phyloP scores from a whole-genome alignment of 2,329 filamentous ascomycete species.

The Myriosclerotinia curreyana region DNA sequence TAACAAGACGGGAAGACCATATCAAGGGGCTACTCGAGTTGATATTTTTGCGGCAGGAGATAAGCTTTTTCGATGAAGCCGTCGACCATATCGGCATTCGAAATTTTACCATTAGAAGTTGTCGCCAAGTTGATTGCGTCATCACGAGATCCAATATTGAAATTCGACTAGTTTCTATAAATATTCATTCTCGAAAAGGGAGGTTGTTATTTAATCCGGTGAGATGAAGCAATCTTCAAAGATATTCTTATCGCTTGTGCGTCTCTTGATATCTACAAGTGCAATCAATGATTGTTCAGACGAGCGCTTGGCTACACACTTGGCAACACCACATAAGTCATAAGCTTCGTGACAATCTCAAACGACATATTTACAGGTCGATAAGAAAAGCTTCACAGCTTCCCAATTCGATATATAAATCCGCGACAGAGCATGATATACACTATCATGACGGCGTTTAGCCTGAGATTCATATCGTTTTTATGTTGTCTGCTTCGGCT shows the following conservation, averaged over 20 bases:
- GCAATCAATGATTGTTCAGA: conserved; percentile 11
- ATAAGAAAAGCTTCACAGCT: conserved; percentile 21
- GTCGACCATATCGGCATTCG: not conserved
- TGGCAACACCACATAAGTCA: conserved; percentile 10
- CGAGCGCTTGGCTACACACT: conserved; percentile 10
- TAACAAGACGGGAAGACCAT: not conserved
- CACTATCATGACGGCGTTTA: conserved; percentile 11
- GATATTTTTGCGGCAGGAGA: conserved; percentile 18
- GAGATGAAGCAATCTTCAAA: conserved; percentile 17
- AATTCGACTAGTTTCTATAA: not conserved
- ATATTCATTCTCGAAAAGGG: conserved; percentile 15
- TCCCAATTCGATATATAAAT: conserved; percentile 1
- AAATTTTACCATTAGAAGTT: not conserved
- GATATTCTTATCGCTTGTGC: conserved; percentile 16
- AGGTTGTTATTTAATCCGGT: conserved; percentile 11
- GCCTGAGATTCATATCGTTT: conserved; percentile 15
- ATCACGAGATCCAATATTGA: conserved; percentile 5
- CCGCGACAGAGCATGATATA: not conserved
- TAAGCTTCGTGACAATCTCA: conserved; percentile 10
- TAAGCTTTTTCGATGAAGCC: conserved; percentile 11
- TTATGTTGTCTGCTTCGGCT: not conserved
- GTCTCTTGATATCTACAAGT: conserved; percentile 19
- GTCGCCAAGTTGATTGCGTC: conserved; percentile 15
- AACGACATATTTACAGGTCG: not conserved
- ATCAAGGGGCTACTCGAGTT: not conserved